Evolutionary conservation across 75 land plant genomes (phyloP).

Genomic region (Sequoia sempervirens): DNA sequence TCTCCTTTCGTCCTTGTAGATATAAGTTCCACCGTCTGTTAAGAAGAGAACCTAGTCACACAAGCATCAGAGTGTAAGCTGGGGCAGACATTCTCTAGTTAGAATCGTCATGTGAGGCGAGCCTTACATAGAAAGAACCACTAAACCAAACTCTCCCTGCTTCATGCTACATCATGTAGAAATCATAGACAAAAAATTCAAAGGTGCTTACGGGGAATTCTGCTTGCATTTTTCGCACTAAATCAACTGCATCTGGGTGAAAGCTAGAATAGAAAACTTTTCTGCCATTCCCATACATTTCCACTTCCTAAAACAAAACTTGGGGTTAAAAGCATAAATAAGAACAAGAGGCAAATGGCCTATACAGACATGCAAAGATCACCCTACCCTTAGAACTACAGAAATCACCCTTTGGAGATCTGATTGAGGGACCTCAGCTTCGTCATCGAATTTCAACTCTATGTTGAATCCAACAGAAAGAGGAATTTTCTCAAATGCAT

Average conservation of each 20-base stretch:
- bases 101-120: background rate
- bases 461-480: slow-evolving; percentile 78
- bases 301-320: slow-evolving; percentile 38
- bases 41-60: slow-evolving; percentile 68
- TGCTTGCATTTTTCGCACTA: slow-evolving; percentile 51
- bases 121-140: background rate
- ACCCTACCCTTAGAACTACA: background rate
- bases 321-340: background rate
- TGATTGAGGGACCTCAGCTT: slow-evolving; percentile 35
- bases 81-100: background rate
- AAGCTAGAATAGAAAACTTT: slow-evolving; percentile 76
- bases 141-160: background rate
- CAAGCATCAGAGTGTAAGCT: background rate
- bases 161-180: background rate
- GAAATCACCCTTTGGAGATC: slow-evolving; percentile 20
- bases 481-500: slow-evolving; percentile 71
- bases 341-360: background rate
- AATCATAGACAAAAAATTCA: background rate
- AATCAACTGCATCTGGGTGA: slow-evolving; percentile 82
- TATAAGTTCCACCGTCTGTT: slow-evolving; percentile 67
- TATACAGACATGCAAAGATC: background rate
- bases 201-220: slow-evolving; percentile 62
- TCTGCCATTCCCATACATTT: slow-evolving; percentile 41
- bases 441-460: slow-evolving; percentile 83
- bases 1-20: slow-evolving; percentile 55